Base-by-base conservation (phyloP, 495 filamentous ascomycete genomes). In the Aspergillus avenaceus region DNA sequence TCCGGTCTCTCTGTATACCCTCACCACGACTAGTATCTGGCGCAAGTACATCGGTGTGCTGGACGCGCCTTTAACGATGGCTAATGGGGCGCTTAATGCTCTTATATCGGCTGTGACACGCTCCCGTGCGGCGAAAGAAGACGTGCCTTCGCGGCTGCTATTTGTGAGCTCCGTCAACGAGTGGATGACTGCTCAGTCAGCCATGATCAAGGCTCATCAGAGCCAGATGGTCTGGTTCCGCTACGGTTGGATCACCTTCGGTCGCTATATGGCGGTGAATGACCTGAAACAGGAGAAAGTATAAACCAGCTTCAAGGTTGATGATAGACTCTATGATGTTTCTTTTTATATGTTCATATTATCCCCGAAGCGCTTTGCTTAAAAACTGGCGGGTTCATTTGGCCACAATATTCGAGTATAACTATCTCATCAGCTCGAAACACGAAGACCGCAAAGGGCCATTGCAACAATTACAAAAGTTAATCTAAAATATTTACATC, bases 211-310 rank as follows among this genome's bases (percentile, higher is more conserved):
- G 41, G 90, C 84, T 8, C 93, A 98, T 70, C 73, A 81, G 74
- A 97, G 91, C 67, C 93, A 98, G 78, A 98, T 98, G 93, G 78
- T 86, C 29, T 98, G 93, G 93, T 98, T 97, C 62, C 80, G 93
- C 8, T 97, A 90, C 83, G 91, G 90, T 0, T 98, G 93, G 93
- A 95, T 98, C 59, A 76, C 78, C 5, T 56, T 96, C 47, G 90
- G 90, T 50, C 74, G 93, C 50, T 98, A 97, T 71, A 97, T 98
- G 93, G 80, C 87, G 52, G 79, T 98, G 2, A 98, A 98, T 72
- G 91, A 97, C 67, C 61, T 97, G 65, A 79, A 76, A 63, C 71
- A 83, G 58, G 88, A 87, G 69, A 80, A 69, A 56, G 55, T 77
- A 16, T 62, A 43, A 62, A 40, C 8, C 2, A 5, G 22, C 19